phyloP scores from a whole-genome alignment of 2,329 filamentous ascomycete genomes.

The Lecanoromycetidae sp. region DNA sequence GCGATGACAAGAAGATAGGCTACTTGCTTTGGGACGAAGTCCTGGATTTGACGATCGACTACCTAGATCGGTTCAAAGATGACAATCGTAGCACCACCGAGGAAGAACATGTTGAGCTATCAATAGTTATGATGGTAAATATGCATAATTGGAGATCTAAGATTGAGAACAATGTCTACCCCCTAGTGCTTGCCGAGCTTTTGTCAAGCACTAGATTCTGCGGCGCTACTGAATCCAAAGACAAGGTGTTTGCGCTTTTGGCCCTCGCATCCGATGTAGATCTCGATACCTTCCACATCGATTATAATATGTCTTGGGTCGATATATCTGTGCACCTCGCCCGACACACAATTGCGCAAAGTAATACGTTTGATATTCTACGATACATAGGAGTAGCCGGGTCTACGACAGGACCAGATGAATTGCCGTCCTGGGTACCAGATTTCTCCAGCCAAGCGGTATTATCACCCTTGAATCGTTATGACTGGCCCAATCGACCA shows the following conservation, averaged over 20 bases:
- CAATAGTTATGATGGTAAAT: background rate
- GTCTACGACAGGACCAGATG: background rate
- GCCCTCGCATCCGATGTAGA: background rate
- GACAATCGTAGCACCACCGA: background rate
- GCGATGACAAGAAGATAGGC: background rate
- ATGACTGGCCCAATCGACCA: background rate
- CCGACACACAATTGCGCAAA: background rate
- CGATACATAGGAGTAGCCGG: background rate
- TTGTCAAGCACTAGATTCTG: background rate
- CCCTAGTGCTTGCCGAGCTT: background rate
- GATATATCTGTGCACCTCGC: background rate
- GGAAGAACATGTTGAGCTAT: background rate
- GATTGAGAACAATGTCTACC: background rate
- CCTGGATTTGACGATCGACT: background rate
- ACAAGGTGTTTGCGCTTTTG: background rate
- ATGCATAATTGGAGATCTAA: background rate
- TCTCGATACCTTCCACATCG: background rate
- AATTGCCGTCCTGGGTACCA: background rate
- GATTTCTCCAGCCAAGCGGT: background rate
- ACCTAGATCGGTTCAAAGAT: background rate
- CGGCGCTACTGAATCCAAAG: background rate
- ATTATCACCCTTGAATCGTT: background rate
- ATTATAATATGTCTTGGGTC: background rate
- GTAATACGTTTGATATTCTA: background rate
- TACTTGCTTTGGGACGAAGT: background rate